Base-by-base conservation (phyloP, 169 alveolate species). In the Cryptosporidium sp. region DNA sequence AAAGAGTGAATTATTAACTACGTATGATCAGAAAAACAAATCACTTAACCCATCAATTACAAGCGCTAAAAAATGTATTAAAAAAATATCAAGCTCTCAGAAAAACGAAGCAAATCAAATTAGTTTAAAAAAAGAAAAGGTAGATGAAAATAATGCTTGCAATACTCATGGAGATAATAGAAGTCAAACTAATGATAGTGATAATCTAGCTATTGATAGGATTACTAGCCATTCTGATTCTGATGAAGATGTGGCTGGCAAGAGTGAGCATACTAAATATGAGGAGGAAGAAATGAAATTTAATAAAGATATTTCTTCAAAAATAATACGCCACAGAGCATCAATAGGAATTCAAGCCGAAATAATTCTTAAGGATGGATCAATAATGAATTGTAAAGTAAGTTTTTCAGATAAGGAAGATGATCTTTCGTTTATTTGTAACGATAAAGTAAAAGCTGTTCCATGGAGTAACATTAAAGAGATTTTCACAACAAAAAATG, bases 401-500 rank as follows among this genome's bases (percentile, higher is more conserved):
- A 43, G 29, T 9, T 80, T 62, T 33, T 80, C 89, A 35, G 43
- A 50, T 43, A 33, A 23, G 3, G 89, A 80, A 43, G 51, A 43
- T 10, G 89, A 80, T 39, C 75, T 80, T 14, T 62, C 89, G 0
- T 80, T 80, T 23, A 61, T 65, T 80, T 80, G 89, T n/a, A 62
- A 62, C 35, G 75, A 67, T 43, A 80, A 80, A 65, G 41, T 80
- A 18, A 80, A 65, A 67, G 75, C 80, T 26, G 75, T 80, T 35
- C 89, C 89, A 4, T 80, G 89, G 89, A 62, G 50, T 23, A 65
- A 62, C 31, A 80, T 80, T 61, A 41, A 43, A 23, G 75, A 80
- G 2, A n/a, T 80, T 12, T 62, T 80, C 51, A 62, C 89, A 59
- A 80, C 59, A 12, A 80, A 80, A 45, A 58, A 45, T 18, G 65